Base-by-base conservation (phyloP, 1,284 basidiomycete genomes). In the Sparassis latifolia region DNA sequence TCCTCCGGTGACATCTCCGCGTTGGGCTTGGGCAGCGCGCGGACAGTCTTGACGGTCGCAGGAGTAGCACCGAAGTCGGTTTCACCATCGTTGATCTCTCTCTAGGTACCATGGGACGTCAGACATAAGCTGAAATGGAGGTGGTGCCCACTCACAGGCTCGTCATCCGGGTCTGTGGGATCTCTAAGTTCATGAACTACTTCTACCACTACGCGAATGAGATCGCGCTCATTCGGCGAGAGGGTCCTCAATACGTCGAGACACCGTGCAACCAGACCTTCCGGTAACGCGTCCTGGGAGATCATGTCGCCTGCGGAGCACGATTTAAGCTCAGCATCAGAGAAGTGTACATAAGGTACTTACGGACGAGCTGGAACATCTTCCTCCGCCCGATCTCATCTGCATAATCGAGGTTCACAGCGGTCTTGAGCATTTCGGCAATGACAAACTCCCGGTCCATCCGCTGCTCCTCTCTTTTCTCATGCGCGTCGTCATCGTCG, bases 381-480 rank as follows among this genome's bases (percentile, higher is more conserved):
- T 93, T 95, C 53, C 95, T 74, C 52, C 96, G 70, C 6, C 97
- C 95, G 61, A 95, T 93, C 68, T 99, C 94, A 69, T 99, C 97
- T 32, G 84, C 85, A 60, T 95, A 98, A 68, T 98, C 96, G 42
- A 94, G 74, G 53, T 87, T 85, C 32, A 93, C 77, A 0, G 90
- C 87, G 48, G 97, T 79, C 49, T 81, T 80, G 37, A 97, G 74
- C 59, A 98, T 68, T 64, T 97, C 92, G 2, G 83, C 78, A 33
- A 97, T 78, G 10, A 95, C 72, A 55, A 93, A 88, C 53, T 90
- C 85, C 45, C 71, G 71, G 53, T 86, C 84, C 7, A 81, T 75
- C 3, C 78, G 62, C 50, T 78, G 77, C 35, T 84, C 82, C 35
- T 82, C 79, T 37, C 75, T 69, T 39, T 68, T 67, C 10, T 76